Base-by-base conservation (phyloP, 345 rosid species). In the Bruguiera gymnorhiza region DNA sequence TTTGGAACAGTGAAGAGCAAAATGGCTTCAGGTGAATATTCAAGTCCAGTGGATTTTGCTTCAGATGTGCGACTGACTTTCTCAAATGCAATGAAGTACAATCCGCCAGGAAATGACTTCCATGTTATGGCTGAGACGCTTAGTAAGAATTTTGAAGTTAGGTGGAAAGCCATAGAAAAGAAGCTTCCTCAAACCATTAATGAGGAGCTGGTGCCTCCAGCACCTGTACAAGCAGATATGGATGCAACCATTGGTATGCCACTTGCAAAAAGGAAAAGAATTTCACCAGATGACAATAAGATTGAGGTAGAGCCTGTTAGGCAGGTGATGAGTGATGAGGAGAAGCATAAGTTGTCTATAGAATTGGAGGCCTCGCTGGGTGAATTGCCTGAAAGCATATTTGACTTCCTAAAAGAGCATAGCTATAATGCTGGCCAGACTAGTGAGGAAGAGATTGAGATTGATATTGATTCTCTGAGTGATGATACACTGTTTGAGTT, bases 61-160 rank as follows among this genome's bases (percentile, higher is more conserved):
- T 86, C 90, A 30, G 97, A 94, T 68, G 88, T 89, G 53, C 89
- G 96, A 43, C 93, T 91, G 66, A 85, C 96, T 43, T 85, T 94
- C 65, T 77, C 95, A 26, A 94, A 94, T 85, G 82, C 97, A 7
- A 76, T 83, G 82, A 85, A 90, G 54, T 94, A 94, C 83, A 94
- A 94, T 65, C 96, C 97, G 4, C 86, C 87, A 32, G 90, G 88
- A 70, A 88, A 94, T 76, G 87, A 87, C 62, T 85, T 83, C 23
- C 91, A 91, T 78, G 5, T 21, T 19, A 89, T 91, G 95, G 97
- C 96, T 29, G 84, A 66, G 60, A 73, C 82, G 6, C 84, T 94
- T 31, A 70, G 83, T 68, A 86, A 90, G 68, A 72, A 32, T 72
- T 94, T 94, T 82, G 97, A 94, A 78, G 65, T 57, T 29, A 86